Evolutionary conservation across 2,329 filamentous ascomycete genomes (phyloP), one percentile per base, ranked within the genome.

Genomic region (Trichoderma sp.): DNA sequence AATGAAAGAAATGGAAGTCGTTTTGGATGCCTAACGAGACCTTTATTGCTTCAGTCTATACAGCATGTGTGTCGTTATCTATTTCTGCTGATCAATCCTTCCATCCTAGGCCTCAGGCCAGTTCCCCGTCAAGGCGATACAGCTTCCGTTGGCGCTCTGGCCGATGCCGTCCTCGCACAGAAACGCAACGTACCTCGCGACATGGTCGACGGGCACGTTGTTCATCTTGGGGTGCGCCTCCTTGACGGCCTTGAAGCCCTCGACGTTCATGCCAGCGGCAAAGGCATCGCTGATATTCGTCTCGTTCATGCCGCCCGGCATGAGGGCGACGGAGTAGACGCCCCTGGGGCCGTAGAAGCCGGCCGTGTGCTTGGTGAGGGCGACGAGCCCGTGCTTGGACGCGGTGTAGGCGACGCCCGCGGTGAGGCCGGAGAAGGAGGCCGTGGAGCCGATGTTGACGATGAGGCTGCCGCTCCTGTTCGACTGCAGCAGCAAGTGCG

Each of bases 291-390:
- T 69, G 57, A 88, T 86, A 67, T 86, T 85, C 2, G 57, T 62
- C n/a, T 51, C 51, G 15, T 19, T 44, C n/a, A 76, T 80, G 10
- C 82, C 84, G 48, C 84, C 76, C 68, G 84, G 73, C 59, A 68
- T 24, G 66, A 87, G 73, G 1, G 79, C 80, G 41, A 85, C 78
- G 67, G 78, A 80, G 57, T 80, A 79, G 66, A 88, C 83, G 26
- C 83, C 83, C 73, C 82, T 81, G 34, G 76, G 74, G 1, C 80
- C 80, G 69, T 88, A 88, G 70, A 79, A 83, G 0, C 80, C 78
- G 2, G 84, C 85, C 15, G 83, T 88, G 73, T 83, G 87, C 73
- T 82, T 83, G 15, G 83, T 85, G 64, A 87, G 73, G 1, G 81
- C 84, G 3, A 84, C 70, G 15, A 86, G 71, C 10, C 80, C 84